These are phyloP conservation scores for Amanita muscaria DNA, from an alignment of 768 basidiomycete genomes.

Conservation along the genomic window DNA sequence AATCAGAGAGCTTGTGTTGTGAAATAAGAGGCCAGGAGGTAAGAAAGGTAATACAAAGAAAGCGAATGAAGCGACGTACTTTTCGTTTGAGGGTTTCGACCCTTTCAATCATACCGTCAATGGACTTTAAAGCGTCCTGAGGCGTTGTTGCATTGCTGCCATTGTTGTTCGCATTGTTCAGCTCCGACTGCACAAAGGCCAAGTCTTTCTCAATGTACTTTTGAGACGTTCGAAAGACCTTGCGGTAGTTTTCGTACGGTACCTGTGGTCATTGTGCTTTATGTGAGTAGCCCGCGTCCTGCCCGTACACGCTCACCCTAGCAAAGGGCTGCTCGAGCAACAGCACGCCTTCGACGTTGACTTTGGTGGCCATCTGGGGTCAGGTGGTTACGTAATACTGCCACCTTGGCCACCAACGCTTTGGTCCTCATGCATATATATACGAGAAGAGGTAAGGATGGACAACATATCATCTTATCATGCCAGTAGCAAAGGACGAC, in stretches of 20 bases:
- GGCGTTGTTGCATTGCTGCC: too few species aligned
- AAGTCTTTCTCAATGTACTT: slow-evolving; percentile 77
- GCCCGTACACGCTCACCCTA: slow-evolving; percentile 37
- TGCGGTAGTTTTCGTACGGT: slow-evolving; percentile 84
- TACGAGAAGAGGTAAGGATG: too few species aligned
- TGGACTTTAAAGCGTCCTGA: slow-evolving; percentile 47
- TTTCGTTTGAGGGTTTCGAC: slow-evolving; percentile 83
- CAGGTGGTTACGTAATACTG: neutral
- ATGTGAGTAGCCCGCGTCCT: neutral
- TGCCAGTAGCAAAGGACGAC: too few species aligned
- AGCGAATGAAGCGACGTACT: slow-evolving; percentile 34
- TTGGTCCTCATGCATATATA: too few species aligned
- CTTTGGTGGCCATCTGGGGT: slow-evolving; percentile 41
- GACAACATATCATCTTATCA: too few species aligned
- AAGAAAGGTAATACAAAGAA: neutral
- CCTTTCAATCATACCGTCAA: slow-evolving; percentile 71
- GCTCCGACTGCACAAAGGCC: slow-evolving; percentile 48
- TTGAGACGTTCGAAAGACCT: slow-evolving; percentile 78
- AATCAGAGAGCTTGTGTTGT: slow-evolving; percentile 36
- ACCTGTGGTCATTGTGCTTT: slow-evolving; percentile 39
- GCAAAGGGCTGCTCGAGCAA: slow-evolving; percentile 83
- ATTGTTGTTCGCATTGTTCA: too few species aligned
- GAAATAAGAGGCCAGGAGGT: neutral
- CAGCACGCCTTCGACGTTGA: slow-evolving; percentile 65
- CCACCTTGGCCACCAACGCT: neutral